These are phyloP conservation scores for Mortierella sp. DNA, from an alignment of 371 early-diverging fungal genomes.

Conservation along the genomic window DNA sequence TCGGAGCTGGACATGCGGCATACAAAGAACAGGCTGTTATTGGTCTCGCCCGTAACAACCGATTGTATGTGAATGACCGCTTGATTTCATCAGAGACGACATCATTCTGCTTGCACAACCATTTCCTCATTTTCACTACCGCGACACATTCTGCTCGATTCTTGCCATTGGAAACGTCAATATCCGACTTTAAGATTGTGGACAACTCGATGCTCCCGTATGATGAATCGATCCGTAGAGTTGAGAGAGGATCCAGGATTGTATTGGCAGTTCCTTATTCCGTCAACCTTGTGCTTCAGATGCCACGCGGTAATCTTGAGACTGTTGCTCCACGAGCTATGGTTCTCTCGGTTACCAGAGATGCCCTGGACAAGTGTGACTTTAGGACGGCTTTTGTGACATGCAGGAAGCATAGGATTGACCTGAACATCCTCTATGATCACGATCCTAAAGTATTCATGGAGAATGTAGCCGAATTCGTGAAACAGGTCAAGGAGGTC, in stretches of 20 bases:
- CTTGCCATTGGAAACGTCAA: conserved; percentile 55
- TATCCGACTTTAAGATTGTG: conserved; percentile 60
- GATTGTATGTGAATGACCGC: conserved; percentile 78
- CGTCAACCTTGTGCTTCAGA: conserved; percentile 87
- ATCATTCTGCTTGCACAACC: conserved; percentile 86
- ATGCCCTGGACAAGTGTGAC: conserved; percentile 72
- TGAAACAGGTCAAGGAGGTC: conserved; percentile 79
- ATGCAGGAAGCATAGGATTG: conserved; percentile 93
- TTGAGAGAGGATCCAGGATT: conserved; percentile 92
- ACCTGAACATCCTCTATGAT: conserved; percentile 90
- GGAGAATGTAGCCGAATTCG: conserved; percentile 73
- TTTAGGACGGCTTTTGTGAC: conserved; percentile 85
- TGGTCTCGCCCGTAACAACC: conserved; percentile 83
- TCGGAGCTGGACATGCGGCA: conserved; percentile 57
- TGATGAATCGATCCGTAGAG: conserved; percentile 82
- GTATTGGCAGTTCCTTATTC: conserved; percentile 79
- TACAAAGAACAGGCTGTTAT: conserved; percentile 64
- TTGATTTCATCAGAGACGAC: conserved; percentile 82
- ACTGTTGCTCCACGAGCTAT: conserved; percentile 94
- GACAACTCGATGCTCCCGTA: conserved; percentile 64
- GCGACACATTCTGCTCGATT: conserved; percentile 86
- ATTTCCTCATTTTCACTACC: conserved; percentile 87
- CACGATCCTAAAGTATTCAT: conserved; percentile 77
- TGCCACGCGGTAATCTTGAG: conserved; percentile 98
- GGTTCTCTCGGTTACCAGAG: conserved; percentile 84